These are phyloP conservation scores for Chlorella sorokiniana DNA, from an alignment of 139 green algal species.

Conservation along the genomic window DNA sequence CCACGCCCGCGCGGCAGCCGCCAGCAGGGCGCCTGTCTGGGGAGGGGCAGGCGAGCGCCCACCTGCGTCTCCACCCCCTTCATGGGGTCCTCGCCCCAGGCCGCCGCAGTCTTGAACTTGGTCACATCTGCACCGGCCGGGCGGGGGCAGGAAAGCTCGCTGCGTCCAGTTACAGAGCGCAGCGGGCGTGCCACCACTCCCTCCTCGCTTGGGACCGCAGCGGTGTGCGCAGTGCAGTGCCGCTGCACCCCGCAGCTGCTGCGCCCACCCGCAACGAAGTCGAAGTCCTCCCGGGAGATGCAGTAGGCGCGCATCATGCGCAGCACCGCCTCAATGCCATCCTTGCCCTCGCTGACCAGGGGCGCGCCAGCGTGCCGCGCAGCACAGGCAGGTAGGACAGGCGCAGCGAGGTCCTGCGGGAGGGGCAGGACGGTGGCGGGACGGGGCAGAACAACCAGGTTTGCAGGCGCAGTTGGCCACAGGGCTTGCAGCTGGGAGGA, in stretches of 20 bases:
- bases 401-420: slow-evolving; percentile 56
- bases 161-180: too few relatives aligned
- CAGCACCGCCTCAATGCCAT: slow-evolving; percentile 58
- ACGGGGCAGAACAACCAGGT: not conserved
- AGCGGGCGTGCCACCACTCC: not conserved
- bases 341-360: slow-evolving; percentile 62
- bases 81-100: slow-evolving; percentile 78
- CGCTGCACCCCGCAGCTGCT: not conserved
- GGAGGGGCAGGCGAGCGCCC: slow-evolving; percentile 10
- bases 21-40: not conserved
- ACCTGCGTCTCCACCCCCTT: slow-evolving; percentile 67
- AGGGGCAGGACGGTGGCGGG: slow-evolving; percentile 9
- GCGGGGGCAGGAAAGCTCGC: not conserved
- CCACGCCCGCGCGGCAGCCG: not conserved
- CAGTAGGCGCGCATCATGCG: slow-evolving; percentile 65
- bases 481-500: too few relatives aligned
- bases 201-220: not conserved
- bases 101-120: slow-evolving; percentile 81
- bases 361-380: slow-evolving; percentile 60
- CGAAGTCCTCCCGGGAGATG: slow-evolving; percentile 62
- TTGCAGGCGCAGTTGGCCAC: not conserved
- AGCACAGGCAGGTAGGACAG: slow-evolving; percentile 83
- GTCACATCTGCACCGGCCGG: slow-evolving; percentile 71
- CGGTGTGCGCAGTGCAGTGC: slow-evolving; percentile 25
- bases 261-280: slow-evolving; percentile 47